Percentiles rank a stretch among this genome's conserved stretches.
Conservation (phyloP, 2,329 filamentous ascomycete genomes). For the Hypoxylon sp. region DNA sequence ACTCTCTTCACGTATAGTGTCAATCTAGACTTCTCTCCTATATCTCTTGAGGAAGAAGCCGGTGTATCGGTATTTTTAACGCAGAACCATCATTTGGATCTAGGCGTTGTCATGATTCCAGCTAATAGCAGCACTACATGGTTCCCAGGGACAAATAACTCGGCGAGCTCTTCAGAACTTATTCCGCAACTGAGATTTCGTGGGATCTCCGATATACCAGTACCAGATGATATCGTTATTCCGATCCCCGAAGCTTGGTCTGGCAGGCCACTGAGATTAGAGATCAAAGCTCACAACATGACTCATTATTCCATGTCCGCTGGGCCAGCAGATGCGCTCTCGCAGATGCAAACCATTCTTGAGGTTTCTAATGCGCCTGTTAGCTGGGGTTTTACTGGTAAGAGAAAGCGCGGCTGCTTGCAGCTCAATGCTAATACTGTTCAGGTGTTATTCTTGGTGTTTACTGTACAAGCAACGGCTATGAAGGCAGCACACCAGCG, state of each 20-base stretch:
- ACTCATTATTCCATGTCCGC: constrained; percentile 62
- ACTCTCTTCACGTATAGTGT: constrained; percentile 67
- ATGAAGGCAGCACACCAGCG: constrained; percentile 59
- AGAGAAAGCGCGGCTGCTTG: constrained; percentile 29
- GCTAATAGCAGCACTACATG: constrained; percentile 47
- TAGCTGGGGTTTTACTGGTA: constrained; percentile 61
- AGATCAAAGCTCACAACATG: constrained; percentile 61
- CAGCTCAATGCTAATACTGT: constrained; percentile 21
- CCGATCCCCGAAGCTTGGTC: constrained; percentile 60
- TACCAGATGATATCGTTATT: constrained; percentile 56
- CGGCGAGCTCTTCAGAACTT: constrained; percentile 40
- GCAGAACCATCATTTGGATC: constrained; percentile 67
- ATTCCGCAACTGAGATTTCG: constrained; percentile 63
- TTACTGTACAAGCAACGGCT: constrained; percentile 68
- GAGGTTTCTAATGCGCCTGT: constrained; percentile 56
- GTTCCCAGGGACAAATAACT: constrained; percentile 40
- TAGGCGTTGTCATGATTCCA: constrained; percentile 60
- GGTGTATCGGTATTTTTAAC: constrained; percentile 69
- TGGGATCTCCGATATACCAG: constrained; percentile 59
- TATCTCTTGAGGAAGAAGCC: constrained; percentile 62
- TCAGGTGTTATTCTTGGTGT: constrained; percentile 65
- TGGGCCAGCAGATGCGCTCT: constrained; percentile 54
- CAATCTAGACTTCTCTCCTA: constrained; percentile 61
- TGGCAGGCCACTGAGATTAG: constrained; percentile 55
- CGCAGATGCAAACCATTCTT: constrained; percentile 54